Percentiles rank a stretch among this genome's conserved stretches.
Conservation (phyloP, 257 asterid species). For the Primulina huaijiensis region DNA sequence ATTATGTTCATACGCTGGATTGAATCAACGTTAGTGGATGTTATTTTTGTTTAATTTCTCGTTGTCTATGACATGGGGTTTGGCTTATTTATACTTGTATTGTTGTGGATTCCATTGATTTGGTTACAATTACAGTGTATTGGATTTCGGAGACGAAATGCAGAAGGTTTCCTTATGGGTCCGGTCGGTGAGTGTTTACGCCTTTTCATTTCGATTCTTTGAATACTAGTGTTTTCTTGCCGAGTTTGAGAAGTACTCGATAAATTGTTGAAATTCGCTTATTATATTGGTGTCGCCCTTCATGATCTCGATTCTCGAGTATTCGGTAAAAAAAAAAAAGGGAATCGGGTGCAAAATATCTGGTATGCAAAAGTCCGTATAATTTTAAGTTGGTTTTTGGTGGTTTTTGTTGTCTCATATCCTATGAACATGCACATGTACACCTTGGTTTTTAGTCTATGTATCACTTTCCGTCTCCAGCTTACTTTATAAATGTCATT, state of each 20-base stretch:
- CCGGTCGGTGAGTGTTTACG: slow-evolving; percentile 33
- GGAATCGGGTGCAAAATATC: background rate
- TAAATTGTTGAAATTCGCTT: no score
- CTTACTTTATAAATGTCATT: no score
- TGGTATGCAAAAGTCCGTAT: background rate
- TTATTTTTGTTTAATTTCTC: background rate
- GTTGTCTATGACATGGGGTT: background rate
- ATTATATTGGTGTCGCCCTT: background rate
- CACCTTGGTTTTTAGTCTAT: background rate
- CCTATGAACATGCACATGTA: background rate
- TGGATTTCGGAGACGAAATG: slow-evolving; percentile 39
- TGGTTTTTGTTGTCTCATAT: background rate
- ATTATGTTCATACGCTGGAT: slow-evolving; percentile 37
- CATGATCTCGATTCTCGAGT: no score
- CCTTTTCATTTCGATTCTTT: background rate
- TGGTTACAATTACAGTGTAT: slow-evolving; percentile 31
- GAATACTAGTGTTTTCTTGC: background rate
- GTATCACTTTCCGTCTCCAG: background rate
- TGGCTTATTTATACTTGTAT: background rate
- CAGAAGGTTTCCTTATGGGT: slow-evolving; percentile 28
- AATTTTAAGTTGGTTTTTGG: background rate
- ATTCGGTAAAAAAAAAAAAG: background rate
- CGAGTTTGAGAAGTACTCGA: background rate
- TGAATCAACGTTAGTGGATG: slow-evolving; percentile 40
- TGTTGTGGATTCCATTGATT: slow-evolving; percentile 10